phyloP scores from a whole-genome alignment of 1,139 yeast genomes.

The Protomyces inundatus region DNA sequence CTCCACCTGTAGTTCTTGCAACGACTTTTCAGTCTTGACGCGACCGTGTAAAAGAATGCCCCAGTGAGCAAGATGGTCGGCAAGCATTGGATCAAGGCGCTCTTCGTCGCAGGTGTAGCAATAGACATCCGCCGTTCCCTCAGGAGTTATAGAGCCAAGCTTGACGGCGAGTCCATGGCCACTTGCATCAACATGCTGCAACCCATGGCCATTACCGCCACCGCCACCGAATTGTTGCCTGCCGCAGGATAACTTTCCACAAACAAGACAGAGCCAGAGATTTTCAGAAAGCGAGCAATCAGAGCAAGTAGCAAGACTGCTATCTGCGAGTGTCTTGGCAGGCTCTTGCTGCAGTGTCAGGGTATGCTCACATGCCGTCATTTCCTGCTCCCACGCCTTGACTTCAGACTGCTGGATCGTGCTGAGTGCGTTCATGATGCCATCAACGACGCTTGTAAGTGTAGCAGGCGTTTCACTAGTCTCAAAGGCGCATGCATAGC shows the following conservation, averaged over 20 bases:
- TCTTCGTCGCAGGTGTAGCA: slow-evolving; percentile 90
- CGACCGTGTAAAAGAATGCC: slow-evolving; percentile 64
- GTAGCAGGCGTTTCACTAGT: slow-evolving; percentile 29
- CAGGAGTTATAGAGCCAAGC: slow-evolving; percentile 76
- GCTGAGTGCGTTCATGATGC: slow-evolving; percentile 61
- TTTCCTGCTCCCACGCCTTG: slow-evolving; percentile 87
- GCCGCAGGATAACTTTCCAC: slow-evolving; percentile 91
- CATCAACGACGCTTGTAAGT: slow-evolving; percentile 41
- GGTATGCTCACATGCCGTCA: slow-evolving; percentile 73
- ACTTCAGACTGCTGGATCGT: slow-evolving; percentile 64
- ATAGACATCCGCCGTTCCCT: slow-evolving; percentile 65
- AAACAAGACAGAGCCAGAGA: slow-evolving; percentile 84
- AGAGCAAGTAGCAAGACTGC: slow-evolving; percentile 48
- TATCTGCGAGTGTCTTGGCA: slow-evolving; percentile 30
- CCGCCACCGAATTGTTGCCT: slow-evolving; percentile 89
- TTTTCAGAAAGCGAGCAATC: slow-evolving; percentile 69
- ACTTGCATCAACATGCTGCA: slow-evolving; percentile 55
- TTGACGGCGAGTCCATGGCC: slow-evolving; percentile 81
- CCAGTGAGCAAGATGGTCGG: slow-evolving; percentile 50
- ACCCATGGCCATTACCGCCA: slow-evolving; percentile 80
- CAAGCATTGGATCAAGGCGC: slow-evolving; percentile 63
- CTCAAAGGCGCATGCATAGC: slow-evolving; percentile 36
- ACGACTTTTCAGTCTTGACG: slow-evolving; percentile 68
- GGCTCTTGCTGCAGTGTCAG: slow-evolving; percentile 46
- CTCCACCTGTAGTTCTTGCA: slow-evolving; percentile 84